Evolutionary conservation across 179 eudicot genomes (phyloP).

Genomic region (Heliamphora pulchella): DNA sequence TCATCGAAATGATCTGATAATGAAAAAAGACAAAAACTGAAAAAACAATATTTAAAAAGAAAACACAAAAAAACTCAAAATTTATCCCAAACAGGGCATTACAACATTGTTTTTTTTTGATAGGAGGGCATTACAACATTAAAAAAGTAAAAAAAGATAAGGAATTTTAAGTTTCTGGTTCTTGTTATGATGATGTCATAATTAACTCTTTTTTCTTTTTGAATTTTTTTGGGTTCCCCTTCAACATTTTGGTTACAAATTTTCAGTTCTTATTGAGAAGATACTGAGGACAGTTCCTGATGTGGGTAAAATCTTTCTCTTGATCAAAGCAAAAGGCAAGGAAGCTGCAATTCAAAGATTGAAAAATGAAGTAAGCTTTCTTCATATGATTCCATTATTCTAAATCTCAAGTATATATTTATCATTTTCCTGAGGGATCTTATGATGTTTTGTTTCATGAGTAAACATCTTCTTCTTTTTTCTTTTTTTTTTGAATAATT

Average conservation of each 20-base stretch:
- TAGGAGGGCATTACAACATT: too few relatives aligned
- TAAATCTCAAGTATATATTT: not conserved
- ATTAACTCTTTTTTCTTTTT: slow-evolving; percentile 6
- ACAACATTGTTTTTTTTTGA: too few relatives aligned
- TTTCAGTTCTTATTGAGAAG: slow-evolving; percentile 87
- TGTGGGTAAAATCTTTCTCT: slow-evolving; percentile 74
- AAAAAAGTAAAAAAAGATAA: too few relatives aligned
- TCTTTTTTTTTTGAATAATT: too few relatives aligned
- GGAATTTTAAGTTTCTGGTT: too few relatives aligned
- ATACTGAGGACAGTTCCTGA: slow-evolving; percentile 82
- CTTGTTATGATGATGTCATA: not conserved
- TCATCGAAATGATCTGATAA: too few relatives aligned
- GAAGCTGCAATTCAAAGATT: slow-evolving; percentile 72
- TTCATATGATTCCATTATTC: not conserved
- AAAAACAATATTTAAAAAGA: too few relatives aligned
- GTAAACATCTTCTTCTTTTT: not conserved
- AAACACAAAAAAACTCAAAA: too few relatives aligned
- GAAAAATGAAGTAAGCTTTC: slow-evolving; percentile 56
- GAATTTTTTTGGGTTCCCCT: too few relatives aligned
- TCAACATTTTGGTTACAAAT: not conserved
- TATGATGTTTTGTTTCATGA: too few relatives aligned
- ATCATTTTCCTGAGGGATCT: not conserved
- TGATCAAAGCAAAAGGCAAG: slow-evolving; percentile 79
- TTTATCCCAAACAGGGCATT: too few relatives aligned
- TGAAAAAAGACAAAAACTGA: too few relatives aligned